Conservation (phyloP, 2,329 filamentous ascomycete genomes). For the Endoconidiophora laricicola region DNA sequence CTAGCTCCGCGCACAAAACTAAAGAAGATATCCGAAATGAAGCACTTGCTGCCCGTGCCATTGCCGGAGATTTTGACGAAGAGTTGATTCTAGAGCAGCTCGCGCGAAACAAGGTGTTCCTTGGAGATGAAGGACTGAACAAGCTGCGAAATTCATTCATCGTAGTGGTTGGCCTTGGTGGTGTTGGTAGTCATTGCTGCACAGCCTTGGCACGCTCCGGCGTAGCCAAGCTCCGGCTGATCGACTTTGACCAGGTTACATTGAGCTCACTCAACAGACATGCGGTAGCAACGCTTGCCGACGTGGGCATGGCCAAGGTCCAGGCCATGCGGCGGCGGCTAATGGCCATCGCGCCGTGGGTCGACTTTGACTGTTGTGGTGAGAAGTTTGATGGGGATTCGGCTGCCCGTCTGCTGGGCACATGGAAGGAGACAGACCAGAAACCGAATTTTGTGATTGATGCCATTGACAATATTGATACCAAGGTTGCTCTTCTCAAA, state of each 20-base stretch:
- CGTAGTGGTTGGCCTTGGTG: constrained; percentile 81
- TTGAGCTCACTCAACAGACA: constrained; percentile 91
- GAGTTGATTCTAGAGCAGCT: constrained; percentile 90
- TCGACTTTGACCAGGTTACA: constrained; percentile 97
- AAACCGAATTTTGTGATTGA: constrained; percentile 82
- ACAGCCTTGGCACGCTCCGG: constrained; percentile 78
- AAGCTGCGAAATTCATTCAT: constrained; percentile 72
- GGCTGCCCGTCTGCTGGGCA: constrained; percentile 49
- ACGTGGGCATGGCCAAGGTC: constrained; percentile 88
- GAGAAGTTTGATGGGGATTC: constrained; percentile 61
- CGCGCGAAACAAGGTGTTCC: constrained; percentile 80
- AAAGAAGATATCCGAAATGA: constrained; percentile 46
- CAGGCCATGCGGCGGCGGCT: constrained; percentile 64
- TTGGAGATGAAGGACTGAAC: constrained; percentile 62
- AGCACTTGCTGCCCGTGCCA: constrained; percentile 40
- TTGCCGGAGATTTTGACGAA: constrained; percentile 47
- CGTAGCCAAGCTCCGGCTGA: constrained; percentile 68
- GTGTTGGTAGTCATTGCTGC: constrained; percentile 83
- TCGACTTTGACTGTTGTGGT: constrained; percentile 68
- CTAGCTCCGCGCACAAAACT: constrained; percentile 38
- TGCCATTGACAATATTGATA: constrained; percentile 96
- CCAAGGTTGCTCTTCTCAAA: constrained; percentile 77
- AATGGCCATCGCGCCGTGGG: constrained; percentile 82
- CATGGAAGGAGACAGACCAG: constrained; percentile 38
- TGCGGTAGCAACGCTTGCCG: constrained; percentile 80